Base-by-base conservation (phyloP, 2,329 filamentous ascomycete genomes). In the Biscogniauxia mediterranea region DNA sequence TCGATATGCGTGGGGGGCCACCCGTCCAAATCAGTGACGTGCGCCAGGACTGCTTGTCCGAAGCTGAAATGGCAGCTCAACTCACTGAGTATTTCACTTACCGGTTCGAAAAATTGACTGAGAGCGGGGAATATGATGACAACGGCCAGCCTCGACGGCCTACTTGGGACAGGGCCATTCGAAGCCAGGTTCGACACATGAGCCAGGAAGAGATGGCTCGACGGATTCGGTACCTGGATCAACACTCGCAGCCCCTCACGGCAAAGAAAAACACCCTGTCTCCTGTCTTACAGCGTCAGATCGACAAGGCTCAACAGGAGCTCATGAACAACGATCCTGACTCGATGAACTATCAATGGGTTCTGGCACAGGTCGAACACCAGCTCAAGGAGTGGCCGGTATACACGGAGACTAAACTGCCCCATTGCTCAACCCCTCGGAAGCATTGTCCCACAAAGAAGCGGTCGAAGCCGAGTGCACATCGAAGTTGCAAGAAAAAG, bases 301-400 rank as follows among this genome's bases (percentile, higher is more conserved):
- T 84, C 8, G 78, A 82, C 57, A 63, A 56, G 11, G 75, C 76
- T 0, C 73, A 76, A 42, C 67, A 74, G 6, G 65, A 73, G 1
- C 70, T 83, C 9, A 68, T 73, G 17, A 42, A 57, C 1, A 46
- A 49, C 4, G 79, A 83, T 26, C 57, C 50, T 2, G 79, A 83
- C 46, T 58, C 52, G 2, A 28, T 42, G 1, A 74, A 76, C 5
- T 83, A 73, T 60, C 67, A 74, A 25, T 79, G 78, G 61, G 71
- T 72, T 17, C 69, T 84, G 4, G 77, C 71, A 15, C 82, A 84
- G 67, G 69, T 84, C 6, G 77, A 82, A 46, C 75, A 75, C 25
- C 72, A 77, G 58, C 66, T 76, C 3, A 74, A 69, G 57, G 66
- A 32, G 11, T 68, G 46, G 63, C 76, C 21, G 64, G 64, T 11